Evolutionary conservation across 768 basidiomycete species (phyloP).

Genomic region (Paxillus rubicundulus): DNA sequence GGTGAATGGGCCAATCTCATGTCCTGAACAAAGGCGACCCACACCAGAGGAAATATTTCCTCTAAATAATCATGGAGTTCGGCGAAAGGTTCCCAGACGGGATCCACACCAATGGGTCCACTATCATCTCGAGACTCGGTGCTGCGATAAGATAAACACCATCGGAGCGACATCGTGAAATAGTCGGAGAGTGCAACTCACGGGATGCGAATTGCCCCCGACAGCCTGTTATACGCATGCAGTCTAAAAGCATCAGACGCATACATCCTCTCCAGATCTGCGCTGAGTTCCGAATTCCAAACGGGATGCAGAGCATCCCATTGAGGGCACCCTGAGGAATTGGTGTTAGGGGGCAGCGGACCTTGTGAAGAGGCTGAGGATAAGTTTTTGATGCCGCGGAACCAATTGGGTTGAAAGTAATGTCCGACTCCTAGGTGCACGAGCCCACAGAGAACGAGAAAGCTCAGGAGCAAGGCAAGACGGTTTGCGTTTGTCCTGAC

Average conservation of each 20-base stretch:
- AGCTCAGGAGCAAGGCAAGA: background rate
- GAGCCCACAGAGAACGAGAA: background rate
- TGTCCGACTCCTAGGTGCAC: background rate
- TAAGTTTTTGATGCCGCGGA: background rate
- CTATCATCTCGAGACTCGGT: constrained; percentile 48
- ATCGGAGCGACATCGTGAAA: background rate
- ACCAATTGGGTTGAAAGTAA: background rate
- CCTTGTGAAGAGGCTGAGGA: background rate
- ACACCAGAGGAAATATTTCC: constrained; percentile 61
- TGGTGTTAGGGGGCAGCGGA: background rate
- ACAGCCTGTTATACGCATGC: constrained; percentile 29
- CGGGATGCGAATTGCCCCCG: constrained; percentile 38
- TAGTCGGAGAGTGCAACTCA: constrained; percentile 12
- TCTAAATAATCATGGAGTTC: constrained; percentile 12
- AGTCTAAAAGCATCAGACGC: constrained; percentile 33
- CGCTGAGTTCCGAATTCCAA: constrained; percentile 26
- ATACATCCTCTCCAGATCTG: constrained; percentile 27
- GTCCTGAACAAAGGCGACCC: background rate
- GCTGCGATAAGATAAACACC: constrained; percentile 19
- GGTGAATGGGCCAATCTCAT: constrained; percentile 5
- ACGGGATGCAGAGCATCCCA: constrained; percentile 25
- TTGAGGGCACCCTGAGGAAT: constrained; percentile 31
- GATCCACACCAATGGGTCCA: constrained; percentile 42
- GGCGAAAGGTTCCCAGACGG: constrained; percentile 24
- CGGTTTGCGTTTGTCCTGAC: background rate